These are phyloP conservation scores for Halophytophthora batemanensis DNA, from an alignment of 352 stramenopile genomes.

Conservation along the genomic window DNA sequence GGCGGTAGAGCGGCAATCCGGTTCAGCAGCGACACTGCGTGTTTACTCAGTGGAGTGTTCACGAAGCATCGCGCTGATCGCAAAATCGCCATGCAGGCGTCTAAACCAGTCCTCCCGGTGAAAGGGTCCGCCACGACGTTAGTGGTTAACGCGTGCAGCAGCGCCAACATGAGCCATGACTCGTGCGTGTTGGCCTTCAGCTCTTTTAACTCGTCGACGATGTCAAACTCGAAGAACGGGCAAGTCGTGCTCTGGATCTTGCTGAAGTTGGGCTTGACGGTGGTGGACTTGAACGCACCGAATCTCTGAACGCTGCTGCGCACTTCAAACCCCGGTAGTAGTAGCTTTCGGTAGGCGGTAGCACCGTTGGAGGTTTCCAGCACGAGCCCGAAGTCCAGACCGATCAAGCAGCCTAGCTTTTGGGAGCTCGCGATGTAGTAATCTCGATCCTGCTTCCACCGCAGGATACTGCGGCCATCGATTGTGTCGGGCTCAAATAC, in stretches of 20 bases:
- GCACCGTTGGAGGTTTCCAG: background rate
- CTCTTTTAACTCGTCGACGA: background rate
- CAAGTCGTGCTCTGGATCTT: background rate
- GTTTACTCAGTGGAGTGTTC: background rate
- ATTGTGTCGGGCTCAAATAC: background rate
- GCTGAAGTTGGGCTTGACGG: background rate
- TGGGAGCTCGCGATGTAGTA: background rate
- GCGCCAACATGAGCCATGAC: background rate
- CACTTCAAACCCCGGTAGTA: background rate
- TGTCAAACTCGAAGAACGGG: background rate
- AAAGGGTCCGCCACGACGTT: background rate
- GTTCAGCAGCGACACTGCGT: background rate
- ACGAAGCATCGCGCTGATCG: background rate
- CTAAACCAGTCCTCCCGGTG: background rate
- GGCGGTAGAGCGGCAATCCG: background rate
- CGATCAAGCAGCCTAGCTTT: background rate
- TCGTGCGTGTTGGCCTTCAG: background rate
- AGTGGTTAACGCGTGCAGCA: background rate
- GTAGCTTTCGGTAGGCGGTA: background rate
- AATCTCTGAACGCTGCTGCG: background rate
- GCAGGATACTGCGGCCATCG: background rate
- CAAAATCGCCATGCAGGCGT: background rate
- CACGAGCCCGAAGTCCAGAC: background rate
- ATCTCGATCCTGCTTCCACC: background rate
- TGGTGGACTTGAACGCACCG: background rate